These are phyloP conservation scores for Ophiocordyceps polyrhachis-furcata DNA, from an alignment of 2,329 filamentous ascomycete genomes.

Conservation along the genomic window DNA sequence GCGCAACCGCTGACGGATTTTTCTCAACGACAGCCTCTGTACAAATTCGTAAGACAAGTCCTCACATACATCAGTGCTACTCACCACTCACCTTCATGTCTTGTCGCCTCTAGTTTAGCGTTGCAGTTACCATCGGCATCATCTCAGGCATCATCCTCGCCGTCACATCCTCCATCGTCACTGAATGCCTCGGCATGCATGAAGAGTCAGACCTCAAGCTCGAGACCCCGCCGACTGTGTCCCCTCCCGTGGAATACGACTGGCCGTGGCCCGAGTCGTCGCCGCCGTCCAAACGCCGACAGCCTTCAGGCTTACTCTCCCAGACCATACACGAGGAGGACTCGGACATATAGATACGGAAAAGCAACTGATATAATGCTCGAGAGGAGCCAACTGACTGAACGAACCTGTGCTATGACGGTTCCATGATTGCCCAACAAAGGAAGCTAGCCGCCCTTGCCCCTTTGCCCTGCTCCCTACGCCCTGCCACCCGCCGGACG, in stretches of 20 bases:
- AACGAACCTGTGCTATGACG: too few relatives aligned
- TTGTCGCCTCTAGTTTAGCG: conserved; percentile 33
- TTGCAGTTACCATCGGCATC: conserved; percentile 49
- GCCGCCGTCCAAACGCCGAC: conserved; percentile 18
- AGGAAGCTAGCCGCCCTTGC: background rate
- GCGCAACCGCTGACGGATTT: background rate
- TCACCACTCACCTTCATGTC: conserved; percentile 1
- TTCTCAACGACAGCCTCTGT: conserved; percentile 16
- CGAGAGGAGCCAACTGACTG: too few relatives aligned
- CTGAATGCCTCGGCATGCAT: conserved; percentile 28
- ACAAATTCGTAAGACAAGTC: conserved; percentile 20
- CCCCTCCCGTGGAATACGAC: conserved; percentile 12
- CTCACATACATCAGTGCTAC: background rate
- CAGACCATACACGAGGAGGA: conserved; percentile 59
- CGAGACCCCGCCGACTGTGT: background rate
- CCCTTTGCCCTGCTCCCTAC: background rate
- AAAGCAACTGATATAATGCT: background rate
- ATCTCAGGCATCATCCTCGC: conserved; percentile 40
- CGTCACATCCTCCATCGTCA: conserved; percentile 34
- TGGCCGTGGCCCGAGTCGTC: conserved; percentile 19
- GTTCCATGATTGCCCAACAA: background rate
- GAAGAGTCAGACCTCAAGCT: conserved; percentile 6
- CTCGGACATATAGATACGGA: conserved; percentile 17
- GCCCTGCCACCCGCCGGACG: background rate
- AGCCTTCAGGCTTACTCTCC: conserved; percentile 32